Base-by-base conservation (phyloP, 2,329 filamentous ascomycete genomes). In the Zalaria sp. region DNA sequence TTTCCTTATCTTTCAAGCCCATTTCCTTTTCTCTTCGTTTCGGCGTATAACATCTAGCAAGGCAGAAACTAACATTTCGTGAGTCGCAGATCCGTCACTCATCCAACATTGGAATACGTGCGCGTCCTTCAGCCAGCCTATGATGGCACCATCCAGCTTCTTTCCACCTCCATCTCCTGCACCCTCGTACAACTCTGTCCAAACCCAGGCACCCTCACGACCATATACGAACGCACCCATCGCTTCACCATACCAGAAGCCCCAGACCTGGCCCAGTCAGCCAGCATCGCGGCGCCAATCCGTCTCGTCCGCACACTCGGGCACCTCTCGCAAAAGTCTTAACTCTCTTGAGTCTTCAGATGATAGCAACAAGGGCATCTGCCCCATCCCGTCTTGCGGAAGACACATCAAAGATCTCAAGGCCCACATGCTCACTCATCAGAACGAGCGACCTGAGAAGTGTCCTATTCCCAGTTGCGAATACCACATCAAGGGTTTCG, bases 391-490 rank as follows among this genome's bases (percentile, higher is more conserved):
- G 5, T 85, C 89, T 44, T 94, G 87, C 54, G 85, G 86, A 48
- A 79, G 83, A 54, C 72, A 80, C 44, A 93, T 93, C 73, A 93
- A 93, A 65, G 87, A 94, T 56, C 67, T 93, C 49, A 89, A 89
- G 63, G 87, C 88, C 5, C 88, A 95, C 62, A 89, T 93, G 82
- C 75, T 94, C 58, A 95, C 88, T 0, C 88, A 95, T 61, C 84
- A 91, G 62, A 82, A 78, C 44, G 86, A 94, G 65, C 73, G 88
- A 25, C 88, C 88, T 0, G 87, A 94, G 59, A 95, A 95, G 67
- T 95, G 88, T 64, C 88, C 88, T 1, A 94, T 94, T 51, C 71
- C 81, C 44, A 91, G 80, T 0, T 95, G 88, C 67, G 86, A 93
- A 55, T 95, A 94, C 63, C 81, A 93, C 66, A 68, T 75, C 56